Percentiles rank a stretch among this genome's conserved stretches.
Evolutionary conservation across 2,329 filamentous ascomycete genomes (phyloP).

Genomic region (Aspergillus fumigatiaffinis): DNA sequence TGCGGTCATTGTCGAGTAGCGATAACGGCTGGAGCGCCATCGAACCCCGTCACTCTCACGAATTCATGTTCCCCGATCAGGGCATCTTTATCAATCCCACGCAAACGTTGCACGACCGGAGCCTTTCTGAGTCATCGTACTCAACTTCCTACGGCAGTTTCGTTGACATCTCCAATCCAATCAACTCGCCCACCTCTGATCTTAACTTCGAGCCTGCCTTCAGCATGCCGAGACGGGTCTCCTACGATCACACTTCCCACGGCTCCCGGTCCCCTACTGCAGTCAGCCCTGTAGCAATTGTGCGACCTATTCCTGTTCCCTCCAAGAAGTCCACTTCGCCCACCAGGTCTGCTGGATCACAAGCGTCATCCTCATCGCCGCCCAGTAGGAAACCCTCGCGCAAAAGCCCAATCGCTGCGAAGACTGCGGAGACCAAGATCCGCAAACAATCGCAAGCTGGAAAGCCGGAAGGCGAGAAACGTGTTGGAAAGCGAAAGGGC

Average conservation of each 20-base stretch:
- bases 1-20: slow-evolving; percentile 77
- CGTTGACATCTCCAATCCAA: slow-evolving; percentile 75
- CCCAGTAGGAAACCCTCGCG: slow-evolving; percentile 62
- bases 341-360: slow-evolving; percentile 58
- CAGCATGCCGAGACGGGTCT: slow-evolving; percentile 37
- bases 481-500: slow-evolving; percentile 83
- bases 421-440: slow-evolving; percentile 78
- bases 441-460: slow-evolving; percentile 68
- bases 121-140: slow-evolving; percentile 78
- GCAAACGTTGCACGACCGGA: slow-evolving; percentile 83
- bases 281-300: slow-evolving; percentile 65
- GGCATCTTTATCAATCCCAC: slow-evolving; percentile 84
- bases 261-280: slow-evolving; percentile 43
- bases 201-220: slow-evolving; percentile 60
- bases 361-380: slow-evolving; percentile 61
- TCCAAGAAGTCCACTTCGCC: slow-evolving; percentile 48
- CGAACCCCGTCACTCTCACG: slow-evolving; percentile 69
- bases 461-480: slow-evolving; percentile 89
- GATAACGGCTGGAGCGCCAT: slow-evolving; percentile 86
- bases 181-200: slow-evolving; percentile 81
- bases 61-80: slow-evolving; percentile 58
- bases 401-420: slow-evolving; percentile 73
- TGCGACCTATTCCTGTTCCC: slow-evolving; percentile 59
- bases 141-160: slow-evolving; percentile 73
- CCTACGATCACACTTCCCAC: slow-evolving; percentile 40